Conservation (phyloP, 1,284 basidiomycete genomes). For the Ustilago hordei region DNA sequence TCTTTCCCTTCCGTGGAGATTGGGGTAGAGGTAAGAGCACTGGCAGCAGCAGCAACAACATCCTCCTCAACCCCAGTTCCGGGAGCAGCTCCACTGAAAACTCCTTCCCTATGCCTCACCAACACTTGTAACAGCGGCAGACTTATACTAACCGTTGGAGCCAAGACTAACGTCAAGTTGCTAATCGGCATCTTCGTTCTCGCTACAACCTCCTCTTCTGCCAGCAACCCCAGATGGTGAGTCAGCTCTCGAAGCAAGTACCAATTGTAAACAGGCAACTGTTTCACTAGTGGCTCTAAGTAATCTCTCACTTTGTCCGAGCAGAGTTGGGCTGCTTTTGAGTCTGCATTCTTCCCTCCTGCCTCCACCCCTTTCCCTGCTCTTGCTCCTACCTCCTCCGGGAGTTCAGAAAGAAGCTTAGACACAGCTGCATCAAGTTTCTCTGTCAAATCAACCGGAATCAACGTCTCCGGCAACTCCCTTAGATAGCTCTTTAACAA, state of each 20-base stretch:
- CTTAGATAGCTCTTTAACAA: conserved; percentile 65
- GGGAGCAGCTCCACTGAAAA: conserved; percentile 44
- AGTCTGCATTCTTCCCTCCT: conserved; percentile 21
- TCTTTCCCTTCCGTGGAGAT: background rate
- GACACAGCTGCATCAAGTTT: conserved; percentile 40
- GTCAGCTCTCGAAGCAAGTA: conserved; percentile 65
- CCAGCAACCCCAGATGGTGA: conserved; percentile 53
- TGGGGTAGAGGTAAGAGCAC: background rate
- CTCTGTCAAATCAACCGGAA: conserved; percentile 28
- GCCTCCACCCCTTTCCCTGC: too few relatives aligned
- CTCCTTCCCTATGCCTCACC: conserved; percentile 40
- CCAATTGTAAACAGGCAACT: conserved; percentile 59
- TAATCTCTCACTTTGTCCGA: conserved; percentile 3
- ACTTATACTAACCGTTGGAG: conserved; percentile 63
- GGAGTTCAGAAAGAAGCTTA: conserved; percentile 13
- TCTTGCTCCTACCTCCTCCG: background rate
- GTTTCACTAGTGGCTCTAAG: conserved; percentile 43
- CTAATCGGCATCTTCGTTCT: conserved; percentile 66
- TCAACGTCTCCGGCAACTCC: conserved; percentile 59
- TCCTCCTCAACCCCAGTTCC: conserved; percentile 24
- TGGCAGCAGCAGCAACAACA: conserved; percentile 15
- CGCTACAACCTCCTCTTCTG: conserved; percentile 35
- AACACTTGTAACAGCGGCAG: conserved; percentile 55
- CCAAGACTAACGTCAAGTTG: conserved; percentile 64
- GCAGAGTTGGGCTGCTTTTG: conserved; percentile 13